These are phyloP conservation scores for Senna tora DNA, from an alignment of 306 rosid genomes.

Conservation along the genomic window DNA sequence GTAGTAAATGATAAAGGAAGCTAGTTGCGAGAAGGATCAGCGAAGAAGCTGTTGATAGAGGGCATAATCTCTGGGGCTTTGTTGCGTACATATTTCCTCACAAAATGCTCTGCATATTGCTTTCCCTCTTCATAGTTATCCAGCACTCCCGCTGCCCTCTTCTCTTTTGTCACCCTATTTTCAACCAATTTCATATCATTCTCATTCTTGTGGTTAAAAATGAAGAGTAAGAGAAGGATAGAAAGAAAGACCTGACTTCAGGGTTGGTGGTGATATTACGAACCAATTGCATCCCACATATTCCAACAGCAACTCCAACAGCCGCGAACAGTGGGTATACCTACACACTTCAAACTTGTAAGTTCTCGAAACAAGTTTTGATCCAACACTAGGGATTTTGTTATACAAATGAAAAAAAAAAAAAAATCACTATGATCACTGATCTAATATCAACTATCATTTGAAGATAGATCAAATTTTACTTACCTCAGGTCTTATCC, in stretches of 20 bases:
- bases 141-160: slow-evolving; percentile 67
- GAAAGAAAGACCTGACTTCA: slow-evolving; percentile 99
- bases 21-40: slow-evolving; percentile 49
- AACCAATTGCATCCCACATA: slow-evolving; percentile 71
- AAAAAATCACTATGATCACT: too few relatives aligned
- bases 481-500: slow-evolving; percentile 85
- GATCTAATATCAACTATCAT: background rate
- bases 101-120: slow-evolving; percentile 67
- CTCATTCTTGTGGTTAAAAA: too few relatives aligned
- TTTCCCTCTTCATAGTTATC: slow-evolving; percentile 84
- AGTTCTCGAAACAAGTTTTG: too few relatives aligned
- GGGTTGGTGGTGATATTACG: slow-evolving; percentile 85
- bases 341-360: slow-evolving; percentile 33
- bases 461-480: slow-evolving; percentile 19
- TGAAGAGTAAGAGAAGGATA: too few relatives aligned
- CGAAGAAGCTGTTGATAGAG: slow-evolving; percentile 63
- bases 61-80: slow-evolving; percentile 80
- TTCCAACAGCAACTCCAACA: slow-evolving; percentile 77
- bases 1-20: background rate
- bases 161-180: slow-evolving; percentile 62
- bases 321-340: slow-evolving; percentile 88
- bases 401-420: too few relatives aligned
- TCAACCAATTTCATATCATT: background rate
- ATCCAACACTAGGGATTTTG: too few relatives aligned
- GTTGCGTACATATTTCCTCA: slow-evolving; percentile 78